A percentile compares a stretch with the other conserved stretches of the same genome.
Conservation (phyloP, 208 protist species). For the Trypanosomatidae sp. region DNA sequence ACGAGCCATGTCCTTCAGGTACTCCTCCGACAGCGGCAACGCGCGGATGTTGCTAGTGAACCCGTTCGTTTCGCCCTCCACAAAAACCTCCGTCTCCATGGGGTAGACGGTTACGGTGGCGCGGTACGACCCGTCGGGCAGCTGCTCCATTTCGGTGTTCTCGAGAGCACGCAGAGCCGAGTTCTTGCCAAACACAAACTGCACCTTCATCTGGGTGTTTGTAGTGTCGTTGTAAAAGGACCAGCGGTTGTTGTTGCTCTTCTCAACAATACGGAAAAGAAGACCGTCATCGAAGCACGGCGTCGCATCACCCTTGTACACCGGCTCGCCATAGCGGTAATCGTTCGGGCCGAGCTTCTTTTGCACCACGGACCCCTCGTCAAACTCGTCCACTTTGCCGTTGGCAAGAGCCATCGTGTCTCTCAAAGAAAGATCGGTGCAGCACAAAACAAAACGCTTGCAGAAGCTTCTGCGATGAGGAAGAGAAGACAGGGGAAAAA, state of each 20-base stretch:
- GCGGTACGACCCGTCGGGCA: slow-evolving; percentile 44
- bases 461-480: too few species aligned
- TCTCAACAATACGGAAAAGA: slow-evolving; percentile 71
- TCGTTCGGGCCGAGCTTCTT: slow-evolving; percentile 32
- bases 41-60: slow-evolving; percentile 74
- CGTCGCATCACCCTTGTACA: slow-evolving; percentile 55
- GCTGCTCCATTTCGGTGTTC: slow-evolving; percentile 51
- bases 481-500: too few species aligned
- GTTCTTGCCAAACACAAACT: slow-evolving; percentile 66
- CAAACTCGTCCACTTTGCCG: slow-evolving; percentile 76
- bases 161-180: slow-evolving; percentile 60
- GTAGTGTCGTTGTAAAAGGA: slow-evolving; percentile 87
- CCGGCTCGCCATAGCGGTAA: slow-evolving; percentile 33
- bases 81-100: slow-evolving; percentile 74
- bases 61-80: slow-evolving; percentile 51
- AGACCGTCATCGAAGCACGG: slow-evolving; percentile 70
- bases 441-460: too few species aligned
- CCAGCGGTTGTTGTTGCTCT: slow-evolving; percentile 62
- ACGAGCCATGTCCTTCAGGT: slow-evolving; percentile 60
- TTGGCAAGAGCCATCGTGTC: slow-evolving; percentile 18
- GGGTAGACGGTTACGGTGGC: slow-evolving; percentile 71
- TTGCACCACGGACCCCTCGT: slow-evolving; percentile 58
- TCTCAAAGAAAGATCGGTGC: too few species aligned
- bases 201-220: slow-evolving; percentile 73
- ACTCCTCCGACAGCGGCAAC: slow-evolving; percentile 57